Base-by-base conservation (phyloP, 768 basidiomycete genomes). In the Hericium rajendrae region DNA sequence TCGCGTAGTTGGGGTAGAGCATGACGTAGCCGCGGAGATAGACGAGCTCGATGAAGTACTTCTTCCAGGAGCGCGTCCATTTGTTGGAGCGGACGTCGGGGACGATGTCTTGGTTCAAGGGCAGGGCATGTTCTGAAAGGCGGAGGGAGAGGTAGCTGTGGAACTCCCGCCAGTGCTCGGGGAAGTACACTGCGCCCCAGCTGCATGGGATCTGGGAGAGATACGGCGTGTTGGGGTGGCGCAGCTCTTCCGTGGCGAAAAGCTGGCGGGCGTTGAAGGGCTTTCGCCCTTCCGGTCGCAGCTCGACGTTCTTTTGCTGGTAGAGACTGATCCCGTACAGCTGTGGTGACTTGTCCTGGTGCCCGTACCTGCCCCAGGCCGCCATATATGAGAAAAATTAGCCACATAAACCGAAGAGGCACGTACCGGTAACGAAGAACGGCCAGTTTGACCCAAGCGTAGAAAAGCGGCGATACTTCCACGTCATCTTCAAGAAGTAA, bases 141-240 rank as follows among this genome's bases (percentile, higher is more conserved):
- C 91, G 84, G n/a, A 77, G 66, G 40, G 80, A 63, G 60, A 93
- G 82, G 67, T 89, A 93, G 53, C 73, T 71, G 70, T 94, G 89
- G 69, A 93, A 94, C 67, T 89, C 88, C 62, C 83, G 80, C 91
- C 91, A 93, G 64, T 86, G 84, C 61, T 89, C 80, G 11, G 92
- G 91, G 66, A 94, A 94, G 73, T 93, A 94, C 39, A 91, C 76
- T 2, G 89, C 91, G 13, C 91, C 92, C 91, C 91, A 94, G 70
- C 88, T 91, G 70, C 91, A 93, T 0, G 91, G 92, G 10, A 91
- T 82, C 58, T 89, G 86, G 0, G 90, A 91, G 46, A 94, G 79
- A 68, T 91, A 94, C 0, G 92, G 91, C 0, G 82, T 82, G 1
- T 74, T 72, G 0, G 78, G 70, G 48, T 77, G 60, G 0, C 72